Evolutionary conservation across 1,284 basidiomycete genomes (phyloP), one percentile per base, ranked within the genome.

Genomic region (Volvariella volvacea): DNA sequence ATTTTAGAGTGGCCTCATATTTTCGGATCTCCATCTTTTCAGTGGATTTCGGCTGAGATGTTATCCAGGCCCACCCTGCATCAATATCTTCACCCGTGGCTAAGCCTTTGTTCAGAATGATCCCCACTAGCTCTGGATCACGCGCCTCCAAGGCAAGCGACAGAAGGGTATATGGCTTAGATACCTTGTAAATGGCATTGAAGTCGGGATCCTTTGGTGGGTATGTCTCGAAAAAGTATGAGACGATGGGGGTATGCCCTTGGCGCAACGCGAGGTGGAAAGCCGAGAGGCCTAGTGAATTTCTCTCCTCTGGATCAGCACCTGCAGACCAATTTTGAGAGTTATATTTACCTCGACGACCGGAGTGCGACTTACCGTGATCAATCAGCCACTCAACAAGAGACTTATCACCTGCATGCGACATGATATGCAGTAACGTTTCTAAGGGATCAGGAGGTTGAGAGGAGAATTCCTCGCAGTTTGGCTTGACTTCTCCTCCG

Each of bases 401-500:
- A 17, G 73, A 72, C 4, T 61, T 52, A 59, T 87, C 71, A 4
- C 76, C 78, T 41, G 67, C 64, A 44, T 57, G 63, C 3, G 73
- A 69, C 39, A 74, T 78, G 44, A 88, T 83, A 53, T 88, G 85
- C 45, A 81, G 57, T 15, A 88, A 64, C 22, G 84, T 83, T 59
- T 88, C 76, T 48, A 66, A 62, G n/a, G 65, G 65, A 59, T 85
- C 83, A 42, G 65, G 53, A 4, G 79, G 78, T 8, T 40, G 49
- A 48, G 66, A 60, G 42, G 77, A 68, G 50, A 78, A 77, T 34
- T 64, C 68, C 39, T 75, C 71, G 47, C 71, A 75, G n/a, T 76
- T 77, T 42, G 60, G 52, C 53, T 74, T 76, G 43, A 80, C 60
- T 63, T 88, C 84, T 20, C 81, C 80, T 28, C 83, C 83, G 15